These are phyloP conservation scores for Epichloe hybrida DNA, from an alignment of 2,329 filamentous ascomycete genomes.

Conservation along the genomic window DNA sequence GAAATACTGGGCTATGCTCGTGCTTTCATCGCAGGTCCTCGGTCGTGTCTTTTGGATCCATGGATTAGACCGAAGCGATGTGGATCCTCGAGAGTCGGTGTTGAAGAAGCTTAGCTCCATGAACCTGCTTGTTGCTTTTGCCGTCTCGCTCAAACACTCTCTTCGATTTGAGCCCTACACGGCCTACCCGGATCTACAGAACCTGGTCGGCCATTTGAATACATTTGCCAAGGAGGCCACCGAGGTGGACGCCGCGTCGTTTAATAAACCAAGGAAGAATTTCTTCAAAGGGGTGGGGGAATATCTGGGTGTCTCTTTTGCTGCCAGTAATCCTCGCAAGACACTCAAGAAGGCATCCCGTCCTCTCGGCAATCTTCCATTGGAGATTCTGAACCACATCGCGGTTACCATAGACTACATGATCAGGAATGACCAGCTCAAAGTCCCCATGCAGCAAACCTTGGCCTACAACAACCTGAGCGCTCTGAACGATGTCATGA, in stretches of 20 bases:
- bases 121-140: constrained; percentile 66
- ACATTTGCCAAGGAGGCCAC: constrained; percentile 54
- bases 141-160: constrained; percentile 67
- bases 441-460: constrained; percentile 45
- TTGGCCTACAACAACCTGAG: constrained; percentile 46
- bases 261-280: constrained; percentile 27
- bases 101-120: constrained; percentile 60
- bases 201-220: constrained; percentile 57
- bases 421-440: constrained; percentile 40
- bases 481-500: constrained; percentile 57
- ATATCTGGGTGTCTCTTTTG: constrained; percentile 64
- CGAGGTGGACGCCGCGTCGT: constrained; percentile 21
- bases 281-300: constrained; percentile 57
- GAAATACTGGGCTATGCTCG: constrained; percentile 48
- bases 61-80: constrained; percentile 38
- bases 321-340: constrained; percentile 66
- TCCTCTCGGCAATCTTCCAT: constrained; percentile 69
- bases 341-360: constrained; percentile 57
- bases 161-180: constrained; percentile 74
- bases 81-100: constrained; percentile 48
- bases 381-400: constrained; percentile 67
- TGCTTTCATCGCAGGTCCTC: constrained; percentile 50
- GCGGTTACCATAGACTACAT: constrained; percentile 51
- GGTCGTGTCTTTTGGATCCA: constrained; percentile 78
- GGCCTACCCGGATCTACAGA: constrained; percentile 59